Conservation (phyloP, 225 moss, liverwort and hornwort species). For the Asterella californica region DNA sequence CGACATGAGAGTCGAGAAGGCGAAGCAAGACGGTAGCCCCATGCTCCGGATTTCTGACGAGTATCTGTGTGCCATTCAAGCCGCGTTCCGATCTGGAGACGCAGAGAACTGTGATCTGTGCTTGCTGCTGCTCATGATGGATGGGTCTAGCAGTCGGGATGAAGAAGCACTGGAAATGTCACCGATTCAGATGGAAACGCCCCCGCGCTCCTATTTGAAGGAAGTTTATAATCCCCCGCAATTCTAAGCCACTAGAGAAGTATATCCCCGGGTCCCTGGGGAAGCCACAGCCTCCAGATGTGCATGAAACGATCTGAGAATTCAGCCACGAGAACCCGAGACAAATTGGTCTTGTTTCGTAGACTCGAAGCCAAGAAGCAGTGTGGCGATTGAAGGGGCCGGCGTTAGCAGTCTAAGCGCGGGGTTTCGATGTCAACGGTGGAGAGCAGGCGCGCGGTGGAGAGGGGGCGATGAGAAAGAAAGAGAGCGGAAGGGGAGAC, state of each 20-base stretch:
- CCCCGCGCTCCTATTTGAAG: background rate
- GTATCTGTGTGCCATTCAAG: background rate
- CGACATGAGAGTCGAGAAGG: background rate
- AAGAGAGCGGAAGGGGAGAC: background rate
- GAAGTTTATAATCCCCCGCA: background rate
- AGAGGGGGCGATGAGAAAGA: background rate
- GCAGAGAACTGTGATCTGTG: background rate
- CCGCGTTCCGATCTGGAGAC: background rate
- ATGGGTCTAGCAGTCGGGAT: background rate
- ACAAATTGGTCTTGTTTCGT: background rate
- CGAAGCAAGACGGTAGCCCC: background rate
- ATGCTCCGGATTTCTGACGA: background rate
- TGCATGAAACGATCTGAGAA: background rate
- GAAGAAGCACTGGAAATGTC: background rate
- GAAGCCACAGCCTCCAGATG: background rate
- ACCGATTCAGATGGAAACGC: background rate
- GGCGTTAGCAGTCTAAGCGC: no score
- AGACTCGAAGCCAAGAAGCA: background rate
- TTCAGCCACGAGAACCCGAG: background rate
- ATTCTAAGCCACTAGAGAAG: background rate
- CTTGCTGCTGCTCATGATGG: conserved; percentile 1
- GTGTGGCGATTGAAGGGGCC: background rate
- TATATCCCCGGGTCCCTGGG: background rate
- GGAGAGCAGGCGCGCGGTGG: background rate
- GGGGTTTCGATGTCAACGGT: background rate